phyloP scores from a whole-genome alignment of 805 yeast species.

The Cyberlindnera bimundalis region DNA sequence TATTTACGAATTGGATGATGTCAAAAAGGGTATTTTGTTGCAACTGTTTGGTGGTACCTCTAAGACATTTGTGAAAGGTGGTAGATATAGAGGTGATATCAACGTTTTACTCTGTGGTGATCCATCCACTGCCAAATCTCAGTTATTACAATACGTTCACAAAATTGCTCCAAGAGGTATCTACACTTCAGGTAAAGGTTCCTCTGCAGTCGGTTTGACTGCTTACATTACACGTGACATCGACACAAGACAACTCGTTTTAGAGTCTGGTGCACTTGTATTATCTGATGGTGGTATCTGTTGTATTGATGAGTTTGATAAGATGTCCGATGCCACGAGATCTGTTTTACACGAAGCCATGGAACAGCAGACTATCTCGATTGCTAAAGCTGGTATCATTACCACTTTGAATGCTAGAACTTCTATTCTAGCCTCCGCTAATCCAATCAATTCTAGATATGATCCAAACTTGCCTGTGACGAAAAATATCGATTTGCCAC shows the following conservation, averaged over 20 bases:
- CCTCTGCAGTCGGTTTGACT: conserved; percentile 98
- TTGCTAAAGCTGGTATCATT: conserved; percentile 97
- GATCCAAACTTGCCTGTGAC: conserved; percentile 95
- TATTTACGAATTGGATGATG: conserved; percentile 93
- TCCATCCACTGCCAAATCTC: conserved; percentile 97
- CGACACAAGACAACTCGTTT: conserved; percentile 88
- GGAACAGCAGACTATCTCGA: conserved; percentile 98
- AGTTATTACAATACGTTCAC: conserved; percentile 89
- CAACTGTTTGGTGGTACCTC: conserved; percentile 96
- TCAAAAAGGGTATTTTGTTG: conserved; percentile 87
- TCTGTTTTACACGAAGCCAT: conserved; percentile 97
- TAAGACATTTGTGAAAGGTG: conserved; percentile 84
- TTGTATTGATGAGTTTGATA: conserved; percentile 98
- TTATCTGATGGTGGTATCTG: conserved; percentile 97
- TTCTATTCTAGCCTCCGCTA: conserved; percentile 92
- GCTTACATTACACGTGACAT: conserved; percentile 94
- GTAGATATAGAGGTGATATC: conserved; percentile 93
- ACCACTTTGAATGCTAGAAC: conserved; percentile 96
- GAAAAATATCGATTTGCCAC: conserved; percentile 92
- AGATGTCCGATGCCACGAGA: conserved; percentile 92
- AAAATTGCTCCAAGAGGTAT: conserved; percentile 97
- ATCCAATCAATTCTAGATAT: conserved; percentile 93
- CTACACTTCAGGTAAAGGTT: conserved; percentile 97
- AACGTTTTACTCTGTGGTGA: conserved; percentile 93
- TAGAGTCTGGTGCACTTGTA: conserved; percentile 95